Evolutionary conservation across 2,329 filamentous ascomycete species (phyloP), one percentile per base, ranked within the genome.

Genomic region (Aspergillus piperis): DNA sequence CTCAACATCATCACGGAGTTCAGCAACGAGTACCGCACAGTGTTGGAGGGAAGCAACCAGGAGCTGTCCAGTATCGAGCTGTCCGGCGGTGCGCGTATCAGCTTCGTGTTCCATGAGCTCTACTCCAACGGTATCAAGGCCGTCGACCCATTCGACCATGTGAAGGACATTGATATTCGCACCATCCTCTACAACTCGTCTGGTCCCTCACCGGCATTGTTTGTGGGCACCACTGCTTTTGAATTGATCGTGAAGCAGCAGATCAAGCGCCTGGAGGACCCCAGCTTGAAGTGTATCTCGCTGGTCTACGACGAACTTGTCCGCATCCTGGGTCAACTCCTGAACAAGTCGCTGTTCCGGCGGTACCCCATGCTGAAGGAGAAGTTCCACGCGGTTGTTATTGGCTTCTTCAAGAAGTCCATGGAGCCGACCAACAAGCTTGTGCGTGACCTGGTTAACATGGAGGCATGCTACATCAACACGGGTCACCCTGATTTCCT

Each of bases 1-100:
- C 86, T 99, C 65, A 97, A 97, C 80, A 96, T 99, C 80, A 99
- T 99, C 73, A 98, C 94, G 42, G 95, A 99, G 78, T 99, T 99
- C 76, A 93, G 91, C 68, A 96, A 96, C 73, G 95, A 99, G 76
- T 99, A 96, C 86, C 88, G 94, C 70, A 96, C 93, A 21, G 92
- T 99, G 21, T 80, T 99, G 62, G 96, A 99, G 68, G 95, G 95
- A 69, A 96, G 96, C 80, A 98, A 96, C 79, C 92, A 92, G 65
- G 95, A 99, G 77, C 84, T 99, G 3, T 98, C 95, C 23, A 96
- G 92, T 78, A 86, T 90, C 1, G 95, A 99, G 77, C 84, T 99
- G 63, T 98, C 95, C 5, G 95, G 95, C 64, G 95, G 95, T 81
- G 95, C 95, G 57, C 90, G 95, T 86, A 99, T 99, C 76, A 96